These are phyloP conservation scores for Dothideomycetes sp. DNA, from an alignment of 2,329 filamentous ascomycete genomes.

Conservation along the genomic window DNA sequence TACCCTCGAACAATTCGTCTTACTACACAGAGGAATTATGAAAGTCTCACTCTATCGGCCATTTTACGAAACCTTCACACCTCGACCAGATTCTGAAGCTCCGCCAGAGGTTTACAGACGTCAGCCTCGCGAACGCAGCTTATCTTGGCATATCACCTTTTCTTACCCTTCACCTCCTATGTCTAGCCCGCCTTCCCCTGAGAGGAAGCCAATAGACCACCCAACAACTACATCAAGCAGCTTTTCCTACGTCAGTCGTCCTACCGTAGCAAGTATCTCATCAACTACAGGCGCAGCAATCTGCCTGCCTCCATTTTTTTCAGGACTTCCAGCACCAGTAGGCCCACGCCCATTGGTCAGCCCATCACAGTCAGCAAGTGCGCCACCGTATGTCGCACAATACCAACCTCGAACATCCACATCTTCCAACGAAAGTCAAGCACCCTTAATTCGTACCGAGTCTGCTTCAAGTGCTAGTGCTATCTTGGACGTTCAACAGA, in stretches of 20 bases:
- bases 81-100: not conserved
- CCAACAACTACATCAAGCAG: constrained; percentile 2
- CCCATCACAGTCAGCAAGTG: not conserved
- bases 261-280: constrained; percentile 2
- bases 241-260: constrained; percentile 1
- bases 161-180: constrained; percentile 39
- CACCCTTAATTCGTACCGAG: constrained; percentile 8
- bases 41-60: not conserved
- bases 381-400: constrained; percentile 1
- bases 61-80: not conserved
- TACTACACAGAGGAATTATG: not conserved
- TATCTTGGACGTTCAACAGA: constrained; percentile 5
- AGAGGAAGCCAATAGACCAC: constrained; percentile 11
- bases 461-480: constrained; percentile 2
- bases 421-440: constrained; percentile 13
- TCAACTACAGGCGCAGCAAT: not conserved
- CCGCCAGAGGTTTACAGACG: constrained; percentile 3
- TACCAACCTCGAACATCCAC: constrained; percentile 5
- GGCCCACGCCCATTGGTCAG: not conserved
- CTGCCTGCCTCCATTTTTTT: not conserved
- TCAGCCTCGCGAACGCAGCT: constrained; percentile 5
- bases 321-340: not conserved
- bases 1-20: not conserved
- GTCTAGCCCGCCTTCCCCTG: constrained; percentile 38
- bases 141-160: constrained; percentile 7